Conservation (phyloP, 2,329 filamentous ascomycete genomes). For the Sphaerostilbella broomeana region DNA sequence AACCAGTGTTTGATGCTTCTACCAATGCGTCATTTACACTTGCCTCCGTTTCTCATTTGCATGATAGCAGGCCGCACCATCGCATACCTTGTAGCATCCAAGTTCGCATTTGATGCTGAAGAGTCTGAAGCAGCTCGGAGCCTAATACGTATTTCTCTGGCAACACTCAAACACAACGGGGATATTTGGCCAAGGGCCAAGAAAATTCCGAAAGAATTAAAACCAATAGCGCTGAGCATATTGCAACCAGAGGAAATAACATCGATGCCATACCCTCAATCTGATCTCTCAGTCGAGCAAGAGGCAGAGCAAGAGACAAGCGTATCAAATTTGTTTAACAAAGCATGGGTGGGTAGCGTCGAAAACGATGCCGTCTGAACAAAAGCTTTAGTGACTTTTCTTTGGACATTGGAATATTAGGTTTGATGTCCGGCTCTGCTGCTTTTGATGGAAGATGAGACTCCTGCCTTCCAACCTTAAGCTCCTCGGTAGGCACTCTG, state of each 20-base stretch:
- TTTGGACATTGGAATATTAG: not conserved
- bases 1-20: slow-evolving; percentile 2
- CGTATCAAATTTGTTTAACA: slow-evolving; percentile 1
- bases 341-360: not conserved
- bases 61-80: slow-evolving; percentile 4
- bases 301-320: not conserved
- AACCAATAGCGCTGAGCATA: not conserved
- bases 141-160: slow-evolving; percentile 2
- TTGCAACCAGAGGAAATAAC: not conserved
- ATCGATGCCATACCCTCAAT: not conserved
- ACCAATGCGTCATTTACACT: slow-evolving; percentile 1
- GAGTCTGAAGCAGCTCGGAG: slow-evolving; percentile 1
- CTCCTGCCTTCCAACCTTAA: no score
- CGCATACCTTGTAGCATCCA: slow-evolving; percentile 4
- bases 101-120: slow-evolving; percentile 1
- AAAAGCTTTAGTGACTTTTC: no score
- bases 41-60: slow-evolving; percentile 5
- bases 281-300: no score
- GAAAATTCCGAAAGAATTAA: slow-evolving; percentile 1
- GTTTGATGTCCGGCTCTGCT: no score
- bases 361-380: not conserved
- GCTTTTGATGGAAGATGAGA: no score
- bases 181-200: slow-evolving; percentile 8
- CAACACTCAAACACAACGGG: slow-evolving; percentile 6
- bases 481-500: no score